Conservation (phyloP, 2,329 filamentous ascomycete species). For the Trichophyton rubrum region DNA sequence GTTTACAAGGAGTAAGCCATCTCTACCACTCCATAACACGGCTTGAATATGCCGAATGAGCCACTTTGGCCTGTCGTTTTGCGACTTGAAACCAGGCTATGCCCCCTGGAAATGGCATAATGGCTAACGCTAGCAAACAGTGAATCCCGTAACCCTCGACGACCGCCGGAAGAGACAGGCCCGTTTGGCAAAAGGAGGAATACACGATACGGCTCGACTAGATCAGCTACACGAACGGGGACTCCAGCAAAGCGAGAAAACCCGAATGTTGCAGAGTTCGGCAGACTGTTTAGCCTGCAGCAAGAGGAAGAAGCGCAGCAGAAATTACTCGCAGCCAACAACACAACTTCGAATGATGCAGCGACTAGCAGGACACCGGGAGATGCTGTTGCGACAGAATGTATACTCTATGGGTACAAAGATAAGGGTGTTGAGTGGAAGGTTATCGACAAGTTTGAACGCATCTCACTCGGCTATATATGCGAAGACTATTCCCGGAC, state of each 20-base stretch:
- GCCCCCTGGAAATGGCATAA: neutral
- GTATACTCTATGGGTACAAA: conserved; percentile 74
- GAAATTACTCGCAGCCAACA: conserved; percentile 23
- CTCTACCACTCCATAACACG: neutral
- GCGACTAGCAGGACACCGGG: conserved; percentile 24
- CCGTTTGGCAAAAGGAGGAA: conserved; percentile 47
- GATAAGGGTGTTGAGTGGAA: conserved; percentile 61
- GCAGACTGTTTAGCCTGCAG: conserved; percentile 33
- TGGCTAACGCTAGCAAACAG: conserved; percentile 18
- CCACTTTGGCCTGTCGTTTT: neutral
- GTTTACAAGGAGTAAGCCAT: conserved; percentile 47
- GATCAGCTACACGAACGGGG: conserved; percentile 45
- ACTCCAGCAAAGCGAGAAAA: conserved; percentile 49
- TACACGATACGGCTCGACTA: conserved; percentile 31
- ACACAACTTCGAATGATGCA: conserved; percentile 28
- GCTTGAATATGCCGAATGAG: neutral
- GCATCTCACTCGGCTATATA: conserved; percentile 63
- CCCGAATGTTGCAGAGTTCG: conserved; percentile 37
- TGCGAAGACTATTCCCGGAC: conserved; percentile 88
- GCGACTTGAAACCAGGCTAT: neutral
- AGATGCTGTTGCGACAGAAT: conserved; percentile 54
- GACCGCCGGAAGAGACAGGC: conserved; percentile 47
- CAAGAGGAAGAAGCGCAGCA: conserved; percentile 30
- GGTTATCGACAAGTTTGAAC: conserved; percentile 77
- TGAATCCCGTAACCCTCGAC: conserved; percentile 38